Conservation (phyloP, 1,284 basidiomycete genomes). For the Moesziomyces aphidis region DNA sequence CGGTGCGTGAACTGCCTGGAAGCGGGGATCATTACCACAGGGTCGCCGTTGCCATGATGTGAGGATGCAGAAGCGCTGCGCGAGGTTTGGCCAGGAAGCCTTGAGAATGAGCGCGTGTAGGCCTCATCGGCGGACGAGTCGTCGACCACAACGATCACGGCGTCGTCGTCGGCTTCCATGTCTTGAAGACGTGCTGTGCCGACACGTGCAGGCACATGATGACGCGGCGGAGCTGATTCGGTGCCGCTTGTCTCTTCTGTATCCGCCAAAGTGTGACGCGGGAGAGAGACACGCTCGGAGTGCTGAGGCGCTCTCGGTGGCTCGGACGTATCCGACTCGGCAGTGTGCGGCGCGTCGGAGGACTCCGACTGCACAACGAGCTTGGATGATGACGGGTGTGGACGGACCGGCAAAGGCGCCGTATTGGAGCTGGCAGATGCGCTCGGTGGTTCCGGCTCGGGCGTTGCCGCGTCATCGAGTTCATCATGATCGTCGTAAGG, state of each 20-base stretch:
- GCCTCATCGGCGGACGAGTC: constrained; percentile 10
- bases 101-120: not conserved
- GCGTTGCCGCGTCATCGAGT: not conserved
- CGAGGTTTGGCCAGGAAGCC: not conserved
- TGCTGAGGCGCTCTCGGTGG: constrained; percentile 12
- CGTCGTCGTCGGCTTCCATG: not conserved
- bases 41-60: too few relatives aligned
- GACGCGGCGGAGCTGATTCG: not conserved
- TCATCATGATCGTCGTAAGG: constrained; percentile 28
- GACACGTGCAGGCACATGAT: not conserved
- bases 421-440: constrained; percentile 10
- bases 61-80: not conserved
- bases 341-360: not conserved
- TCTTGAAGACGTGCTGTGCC: not conserved
- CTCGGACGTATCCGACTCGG: constrained; percentile 4
- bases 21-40: too few relatives aligned
- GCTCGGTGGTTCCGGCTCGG: constrained; percentile 2
- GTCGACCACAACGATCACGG: constrained; percentile 14
- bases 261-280: not conserved
- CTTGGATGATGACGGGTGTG: constrained; percentile 11
- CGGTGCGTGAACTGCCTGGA: too few relatives aligned
- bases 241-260: not conserved
- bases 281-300: not conserved
- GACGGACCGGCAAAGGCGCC: constrained; percentile 1
- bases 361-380: constrained; percentile 13